Evolutionary conservation across 208 protist genomes (phyloP).

Genomic region (Leishmania major): DNA sequence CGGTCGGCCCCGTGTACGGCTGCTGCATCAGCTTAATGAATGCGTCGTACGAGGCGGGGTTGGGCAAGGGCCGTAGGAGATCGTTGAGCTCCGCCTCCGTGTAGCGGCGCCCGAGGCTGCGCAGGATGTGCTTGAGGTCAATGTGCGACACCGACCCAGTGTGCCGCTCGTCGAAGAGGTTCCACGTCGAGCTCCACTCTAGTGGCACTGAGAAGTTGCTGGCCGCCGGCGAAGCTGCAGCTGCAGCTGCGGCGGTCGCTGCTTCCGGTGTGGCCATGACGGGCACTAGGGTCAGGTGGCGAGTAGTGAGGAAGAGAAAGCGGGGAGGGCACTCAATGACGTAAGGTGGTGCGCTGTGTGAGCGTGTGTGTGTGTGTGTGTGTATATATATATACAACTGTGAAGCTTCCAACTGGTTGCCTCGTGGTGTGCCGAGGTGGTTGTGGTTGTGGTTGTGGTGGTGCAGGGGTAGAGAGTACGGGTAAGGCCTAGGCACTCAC

Average conservation of each 20-base stretch:
- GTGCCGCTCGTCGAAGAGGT: constrained; percentile 87
- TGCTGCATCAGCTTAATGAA: constrained; percentile 88
- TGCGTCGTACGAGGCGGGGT: constrained; percentile 59
- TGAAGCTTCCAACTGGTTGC: not conserved
- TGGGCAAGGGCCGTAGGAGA: constrained; percentile 56
- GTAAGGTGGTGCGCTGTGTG: not conserved
- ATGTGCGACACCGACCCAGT: constrained; percentile 65
- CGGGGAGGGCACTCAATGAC: not conserved
- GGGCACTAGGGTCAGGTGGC: not conserved
- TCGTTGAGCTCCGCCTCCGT: constrained; percentile 91
- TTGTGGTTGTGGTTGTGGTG: not conserved
- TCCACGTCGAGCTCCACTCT: constrained; percentile 90
- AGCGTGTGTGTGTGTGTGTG: not conserved
- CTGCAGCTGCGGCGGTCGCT: not conserved
- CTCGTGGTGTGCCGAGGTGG: not conserved
- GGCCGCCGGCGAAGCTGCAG: constrained; percentile 6
- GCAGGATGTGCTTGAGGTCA: constrained; percentile 90
- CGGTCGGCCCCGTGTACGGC: constrained; percentile 86
- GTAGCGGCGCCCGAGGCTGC: constrained; percentile 86
- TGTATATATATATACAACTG: not conserved
- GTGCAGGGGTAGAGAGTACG: not conserved
- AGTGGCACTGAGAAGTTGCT: constrained; percentile 38
- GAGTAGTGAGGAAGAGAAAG: not conserved
- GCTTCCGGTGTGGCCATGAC: constrained; percentile 4
- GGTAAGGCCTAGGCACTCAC: not conserved